Evolutionary conservation across 306 rosid genomes (phyloP).

Genomic region (Sechiopsis laciniata): DNA sequence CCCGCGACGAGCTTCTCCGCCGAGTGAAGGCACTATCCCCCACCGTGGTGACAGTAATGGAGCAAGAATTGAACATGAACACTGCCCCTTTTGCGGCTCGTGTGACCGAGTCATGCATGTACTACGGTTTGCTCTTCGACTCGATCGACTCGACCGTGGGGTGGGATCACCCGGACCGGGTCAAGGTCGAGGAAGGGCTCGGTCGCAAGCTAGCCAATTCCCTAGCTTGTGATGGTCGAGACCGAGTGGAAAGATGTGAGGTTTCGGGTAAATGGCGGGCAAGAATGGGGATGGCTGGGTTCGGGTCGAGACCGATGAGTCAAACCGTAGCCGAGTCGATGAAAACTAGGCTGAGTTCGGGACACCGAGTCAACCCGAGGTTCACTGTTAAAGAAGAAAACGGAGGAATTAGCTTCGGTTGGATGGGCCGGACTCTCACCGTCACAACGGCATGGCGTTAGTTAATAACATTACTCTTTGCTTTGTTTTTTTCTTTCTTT

Average conservation of each 20-base stretch:
- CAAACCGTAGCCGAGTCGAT: slow-evolving; percentile 48
- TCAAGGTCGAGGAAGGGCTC: slow-evolving; percentile 53
- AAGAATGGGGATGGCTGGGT: slow-evolving; percentile 94
- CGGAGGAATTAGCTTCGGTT: slow-evolving; percentile 72
- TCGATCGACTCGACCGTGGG: slow-evolving; percentile 38
- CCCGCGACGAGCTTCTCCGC: slow-evolving; percentile 72
- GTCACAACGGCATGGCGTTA: slow-evolving; percentile 96
- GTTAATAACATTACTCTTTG: slow-evolving; percentile 34
- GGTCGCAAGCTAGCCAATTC: slow-evolving; percentile 53
- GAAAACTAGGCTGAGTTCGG: slow-evolving; percentile 27
- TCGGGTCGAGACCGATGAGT: slow-evolving; percentile 49
- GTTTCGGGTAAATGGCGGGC: slow-evolving; percentile 95
- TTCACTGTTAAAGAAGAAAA: slow-evolving; percentile 63
- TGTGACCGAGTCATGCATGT: slow-evolving; percentile 50
- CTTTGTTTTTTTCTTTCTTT: too few species aligned
- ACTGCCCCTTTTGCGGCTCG: slow-evolving; percentile 83
- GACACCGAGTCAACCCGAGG: slow-evolving; percentile 42
- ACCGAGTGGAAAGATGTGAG: slow-evolving; percentile 83
- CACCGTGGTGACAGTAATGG: slow-evolving; percentile 58
- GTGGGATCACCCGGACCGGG: slow-evolving; percentile 35
- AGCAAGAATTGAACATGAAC: slow-evolving; percentile 75
- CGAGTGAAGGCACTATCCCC: slow-evolving; percentile 63
- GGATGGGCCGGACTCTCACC: slow-evolving; percentile 81
- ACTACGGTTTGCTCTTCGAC: slow-evolving; percentile 52
- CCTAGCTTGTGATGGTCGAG: slow-evolving; percentile 82